These are phyloP conservation scores for Thozetella sp. DNA, from an alignment of 495 filamentous ascomycete species.

Conservation along the genomic window DNA sequence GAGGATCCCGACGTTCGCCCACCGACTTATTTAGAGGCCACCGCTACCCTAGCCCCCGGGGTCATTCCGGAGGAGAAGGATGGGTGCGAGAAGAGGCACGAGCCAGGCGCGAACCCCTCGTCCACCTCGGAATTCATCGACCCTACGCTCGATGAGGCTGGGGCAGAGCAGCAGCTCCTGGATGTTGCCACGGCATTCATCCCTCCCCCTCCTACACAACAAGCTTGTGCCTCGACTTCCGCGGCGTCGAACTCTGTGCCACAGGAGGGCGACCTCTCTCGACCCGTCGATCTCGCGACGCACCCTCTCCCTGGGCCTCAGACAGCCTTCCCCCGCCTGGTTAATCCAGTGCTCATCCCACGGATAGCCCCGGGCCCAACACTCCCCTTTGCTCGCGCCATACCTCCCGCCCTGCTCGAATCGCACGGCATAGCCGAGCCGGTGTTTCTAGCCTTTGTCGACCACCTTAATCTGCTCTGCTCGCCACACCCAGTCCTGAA, in stretches of 20 bases:
- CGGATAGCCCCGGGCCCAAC: conserved; percentile 16
- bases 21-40: neutral
- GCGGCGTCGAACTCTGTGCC: neutral
- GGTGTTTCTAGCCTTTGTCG: conserved; percentile 23
- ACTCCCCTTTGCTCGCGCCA: conserved; percentile 21
- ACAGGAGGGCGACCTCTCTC: neutral
- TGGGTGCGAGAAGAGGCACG: neutral
- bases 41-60: neutral
- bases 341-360: conserved; percentile 21
- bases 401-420: conserved; percentile 13
- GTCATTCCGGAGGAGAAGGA: neutral
- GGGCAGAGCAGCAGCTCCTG: conserved; percentile 2
- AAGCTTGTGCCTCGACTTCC: neutral
- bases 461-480: conserved; percentile 23
- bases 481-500: conserved; percentile 13
- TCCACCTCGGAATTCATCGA: neutral
- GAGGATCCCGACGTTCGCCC: neutral
- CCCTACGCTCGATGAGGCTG: neutral
- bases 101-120: neutral
- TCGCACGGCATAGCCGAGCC: conserved; percentile 16
- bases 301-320: neutral
- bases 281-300: neutral
- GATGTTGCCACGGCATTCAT: conserved; percentile 6
- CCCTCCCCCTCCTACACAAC: neutral
- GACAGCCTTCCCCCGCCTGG: conserved; percentile 7